These are phyloP conservation scores for Saccharomycopsis olivae DNA, from an alignment of 805 yeast species.

Conservation along the genomic window DNA sequence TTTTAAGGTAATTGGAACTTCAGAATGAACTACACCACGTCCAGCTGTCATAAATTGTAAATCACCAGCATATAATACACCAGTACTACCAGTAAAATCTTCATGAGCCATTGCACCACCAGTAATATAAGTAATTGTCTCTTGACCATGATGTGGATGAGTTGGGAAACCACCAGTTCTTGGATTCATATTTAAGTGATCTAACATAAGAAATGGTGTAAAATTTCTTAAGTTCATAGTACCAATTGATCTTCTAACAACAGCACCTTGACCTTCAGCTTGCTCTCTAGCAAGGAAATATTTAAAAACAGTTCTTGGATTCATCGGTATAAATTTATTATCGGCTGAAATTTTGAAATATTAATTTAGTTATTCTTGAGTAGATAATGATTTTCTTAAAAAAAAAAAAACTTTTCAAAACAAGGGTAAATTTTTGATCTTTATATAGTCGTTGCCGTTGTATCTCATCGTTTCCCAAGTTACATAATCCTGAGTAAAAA, in stretches of 20 bases:
- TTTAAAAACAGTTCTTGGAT: conserved; percentile 37
- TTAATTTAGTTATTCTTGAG: too few species aligned
- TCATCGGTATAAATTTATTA: not conserved
- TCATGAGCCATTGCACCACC: conserved; percentile 68
- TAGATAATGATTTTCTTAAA: too few species aligned
- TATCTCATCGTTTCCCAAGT: too few species aligned
- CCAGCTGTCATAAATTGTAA: conserved; percentile 94
- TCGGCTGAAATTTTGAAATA: too few species aligned
- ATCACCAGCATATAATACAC: conserved; percentile 71
- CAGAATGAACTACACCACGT: conserved; percentile 75
- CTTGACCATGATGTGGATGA: conserved; percentile 78
- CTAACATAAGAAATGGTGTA: conserved; percentile 73
- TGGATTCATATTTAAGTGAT: conserved; percentile 57
- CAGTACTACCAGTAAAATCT: conserved; percentile 80
- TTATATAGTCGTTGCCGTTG: too few species aligned
- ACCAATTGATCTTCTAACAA: conserved; percentile 75
- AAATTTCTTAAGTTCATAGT: conserved; percentile 57
- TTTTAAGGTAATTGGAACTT: conserved; percentile 59
- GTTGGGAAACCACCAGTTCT: conserved; percentile 72
- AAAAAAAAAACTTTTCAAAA: not conserved
- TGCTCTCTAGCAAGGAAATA: conserved; percentile 53
- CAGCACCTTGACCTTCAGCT: conserved; percentile 83
- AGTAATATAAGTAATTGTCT: conserved; percentile 60
- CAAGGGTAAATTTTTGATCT: not conserved
- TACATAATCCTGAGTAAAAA: too few species aligned